Conservation (phyloP, 371 early-diverging fungal species). For the Actinomortierella wolfii region DNA sequence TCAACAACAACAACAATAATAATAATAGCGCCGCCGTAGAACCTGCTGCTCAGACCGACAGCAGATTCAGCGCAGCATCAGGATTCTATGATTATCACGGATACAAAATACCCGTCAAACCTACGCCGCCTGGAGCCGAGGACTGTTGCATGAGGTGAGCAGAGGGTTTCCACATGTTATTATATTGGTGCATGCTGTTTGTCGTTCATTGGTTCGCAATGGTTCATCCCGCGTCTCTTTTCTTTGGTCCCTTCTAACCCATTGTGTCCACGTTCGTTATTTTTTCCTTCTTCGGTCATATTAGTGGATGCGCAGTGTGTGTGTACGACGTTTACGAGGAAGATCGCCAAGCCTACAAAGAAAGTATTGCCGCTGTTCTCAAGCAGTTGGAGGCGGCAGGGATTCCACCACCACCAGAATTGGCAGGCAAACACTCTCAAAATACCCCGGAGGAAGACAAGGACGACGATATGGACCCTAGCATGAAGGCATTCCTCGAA, state of each 20-base stretch:
- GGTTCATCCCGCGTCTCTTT: too few relatives aligned
- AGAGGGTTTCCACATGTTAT: too few relatives aligned
- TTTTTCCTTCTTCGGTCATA: too few relatives aligned
- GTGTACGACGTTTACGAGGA: slow-evolving; percentile 43
- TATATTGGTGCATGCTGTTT: too few relatives aligned
- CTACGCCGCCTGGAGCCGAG: slow-evolving; percentile 38
- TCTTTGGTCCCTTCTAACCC: too few relatives aligned
- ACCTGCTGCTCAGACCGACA: too few relatives aligned
- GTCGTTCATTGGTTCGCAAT: too few relatives aligned
- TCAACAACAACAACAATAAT: too few relatives aligned
- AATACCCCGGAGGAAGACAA: slow-evolving; percentile 7
- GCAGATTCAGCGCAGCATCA: background rate
- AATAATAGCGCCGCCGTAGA: too few relatives aligned
- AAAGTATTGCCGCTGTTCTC: slow-evolving; percentile 13
- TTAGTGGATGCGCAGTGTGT: slow-evolving; percentile 40
- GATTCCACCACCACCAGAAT: slow-evolving; percentile 26
- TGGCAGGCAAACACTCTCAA: background rate
- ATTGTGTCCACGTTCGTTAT: too few relatives aligned
- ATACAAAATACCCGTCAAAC: slow-evolving; percentile 34
- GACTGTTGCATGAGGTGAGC: slow-evolving; percentile 46
- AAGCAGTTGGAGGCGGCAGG: slow-evolving; percentile 28
- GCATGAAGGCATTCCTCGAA: slow-evolving; percentile 44
- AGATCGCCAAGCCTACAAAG: slow-evolving; percentile 38
- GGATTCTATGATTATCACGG: slow-evolving; percentile 25
- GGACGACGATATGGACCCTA: slow-evolving; percentile 35